Evolutionary conservation across 805 yeast genomes (phyloP).

Genomic region (Zygoascus flipseniorum): DNA sequence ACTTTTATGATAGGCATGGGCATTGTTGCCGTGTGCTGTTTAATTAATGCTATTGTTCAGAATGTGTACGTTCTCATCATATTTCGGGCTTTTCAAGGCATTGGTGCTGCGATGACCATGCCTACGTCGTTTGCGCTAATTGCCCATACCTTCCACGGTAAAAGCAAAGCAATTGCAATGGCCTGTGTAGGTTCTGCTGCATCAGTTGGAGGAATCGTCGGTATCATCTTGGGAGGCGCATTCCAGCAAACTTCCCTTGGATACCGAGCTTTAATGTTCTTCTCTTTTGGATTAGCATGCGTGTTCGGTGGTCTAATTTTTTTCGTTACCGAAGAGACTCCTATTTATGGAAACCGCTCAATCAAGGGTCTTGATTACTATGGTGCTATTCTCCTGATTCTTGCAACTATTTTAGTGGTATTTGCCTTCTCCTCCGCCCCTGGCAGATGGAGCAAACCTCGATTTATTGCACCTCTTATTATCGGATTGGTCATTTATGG

Average conservation of each 20-base stretch:
- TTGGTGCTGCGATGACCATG: constrained; percentile 34
- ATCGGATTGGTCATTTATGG: constrained; percentile 34
- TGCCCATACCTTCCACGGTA: constrained; percentile 26
- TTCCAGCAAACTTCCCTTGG: constrained; percentile 32
- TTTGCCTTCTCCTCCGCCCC: constrained; percentile 42
- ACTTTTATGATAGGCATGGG: constrained; percentile 25
- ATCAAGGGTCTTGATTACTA: constrained; percentile 29
- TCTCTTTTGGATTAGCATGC: constrained; percentile 29
- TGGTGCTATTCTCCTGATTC: constrained; percentile 30
- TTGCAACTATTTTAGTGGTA: constrained; percentile 32
- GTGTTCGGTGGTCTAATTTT: constrained; percentile 19
- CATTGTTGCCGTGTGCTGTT: constrained; percentile 22
- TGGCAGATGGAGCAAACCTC: constrained; percentile 33
- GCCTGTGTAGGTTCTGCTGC: constrained; percentile 22
- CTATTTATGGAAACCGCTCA: constrained; percentile 11
- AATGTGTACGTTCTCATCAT: constrained; percentile 19
- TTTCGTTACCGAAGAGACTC: constrained; percentile 27
- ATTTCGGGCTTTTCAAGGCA: constrained; percentile 39
- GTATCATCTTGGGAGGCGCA: constrained; percentile 38
- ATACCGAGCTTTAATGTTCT: constrained; percentile 33
- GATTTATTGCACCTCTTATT: constrained; percentile 34
- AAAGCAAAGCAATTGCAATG: constrained; percentile 24
- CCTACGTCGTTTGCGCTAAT: constrained; percentile 33
- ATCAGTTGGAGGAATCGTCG: constrained; percentile 32
- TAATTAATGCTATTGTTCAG: constrained; percentile 9